Percentiles rank a stretch among this genome's conserved stretches.
These are phyloP conservation scores for Pittosporum tobira DNA, from an alignment of 129 eudicot genomes.

Conservation along the genomic window DNA sequence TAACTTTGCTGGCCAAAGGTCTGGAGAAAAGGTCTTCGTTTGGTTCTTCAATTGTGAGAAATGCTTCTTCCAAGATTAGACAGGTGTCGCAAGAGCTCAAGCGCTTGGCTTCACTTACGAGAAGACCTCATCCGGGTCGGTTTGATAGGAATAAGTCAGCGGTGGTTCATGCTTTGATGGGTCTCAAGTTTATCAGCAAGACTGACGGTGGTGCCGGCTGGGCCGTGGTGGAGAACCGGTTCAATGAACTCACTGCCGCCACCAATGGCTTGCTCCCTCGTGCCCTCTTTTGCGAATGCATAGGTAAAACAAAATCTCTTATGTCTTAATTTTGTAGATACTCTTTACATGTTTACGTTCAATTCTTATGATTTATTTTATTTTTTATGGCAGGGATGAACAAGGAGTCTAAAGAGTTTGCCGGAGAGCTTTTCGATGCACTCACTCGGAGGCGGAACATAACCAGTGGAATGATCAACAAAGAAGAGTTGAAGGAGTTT, in stretches of 20 bases:
- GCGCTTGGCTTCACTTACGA: slow-evolving; percentile 35
- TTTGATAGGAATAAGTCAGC: slow-evolving; percentile 43
- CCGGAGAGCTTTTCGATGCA: slow-evolving; percentile 57
- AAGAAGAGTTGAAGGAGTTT: slow-evolving; percentile 46
- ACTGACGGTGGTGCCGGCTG: slow-evolving; percentile 38
- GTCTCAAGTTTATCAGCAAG: slow-evolving; percentile 51
- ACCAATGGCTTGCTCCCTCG: slow-evolving; percentile 59
- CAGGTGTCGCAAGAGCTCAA: slow-evolving; percentile 70
- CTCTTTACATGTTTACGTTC: not conserved
- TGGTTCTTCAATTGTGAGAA: slow-evolving; percentile 43
- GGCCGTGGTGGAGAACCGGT: slow-evolving; percentile 54
- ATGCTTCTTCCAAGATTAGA: slow-evolving; percentile 51
- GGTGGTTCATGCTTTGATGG: slow-evolving; percentile 36
- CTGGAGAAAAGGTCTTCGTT: slow-evolving; percentile 43
- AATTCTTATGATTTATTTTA: not conserved
- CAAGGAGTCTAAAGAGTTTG: slow-evolving; percentile 50
- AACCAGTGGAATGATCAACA: slow-evolving; percentile 38
- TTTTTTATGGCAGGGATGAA: slow-evolving; percentile 41
- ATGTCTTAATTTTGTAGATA: not conserved
- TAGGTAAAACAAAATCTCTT: slow-evolving; percentile 30
- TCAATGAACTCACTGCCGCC: slow-evolving; percentile 40
- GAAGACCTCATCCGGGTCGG: slow-evolving; percentile 14
- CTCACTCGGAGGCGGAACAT: slow-evolving; percentile 39
- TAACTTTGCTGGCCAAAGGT: slow-evolving; percentile 41
- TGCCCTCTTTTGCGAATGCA: slow-evolving; percentile 59